A percentile compares a stretch with the other conserved stretches of the same genome.
phyloP scores from a whole-genome alignment of 305 asterid species.

The Fraxinus baroniana region DNA sequence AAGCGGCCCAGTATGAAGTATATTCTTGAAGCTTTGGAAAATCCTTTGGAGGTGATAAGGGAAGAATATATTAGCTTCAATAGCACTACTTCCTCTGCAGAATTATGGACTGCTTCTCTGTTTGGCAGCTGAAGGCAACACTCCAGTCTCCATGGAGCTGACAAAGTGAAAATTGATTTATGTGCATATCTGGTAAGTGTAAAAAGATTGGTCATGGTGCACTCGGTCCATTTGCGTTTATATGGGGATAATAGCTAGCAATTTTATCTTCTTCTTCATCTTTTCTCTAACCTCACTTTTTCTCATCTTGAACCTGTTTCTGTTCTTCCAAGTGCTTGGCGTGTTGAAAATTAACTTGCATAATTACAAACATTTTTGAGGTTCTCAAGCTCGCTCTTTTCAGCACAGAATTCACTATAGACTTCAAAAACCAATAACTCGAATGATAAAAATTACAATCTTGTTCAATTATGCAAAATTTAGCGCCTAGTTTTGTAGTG shows the following conservation, averaged over 20 bases:
- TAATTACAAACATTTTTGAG: not conserved
- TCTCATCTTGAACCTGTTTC: not conserved
- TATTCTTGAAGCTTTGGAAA: slow-evolving; percentile 79
- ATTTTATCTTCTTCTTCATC: not conserved
- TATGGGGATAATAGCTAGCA: not conserved
- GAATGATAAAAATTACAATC: not conserved
- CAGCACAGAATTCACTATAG: not conserved
- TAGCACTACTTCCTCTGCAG: slow-evolving; percentile 61
- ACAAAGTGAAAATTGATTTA: slow-evolving; percentile 14
- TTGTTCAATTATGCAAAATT: not conserved
- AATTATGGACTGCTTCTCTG: slow-evolving; percentile 81
- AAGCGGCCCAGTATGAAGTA: slow-evolving; percentile 78
- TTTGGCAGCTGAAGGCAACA: slow-evolving; percentile 86
- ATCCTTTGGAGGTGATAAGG: slow-evolving; percentile 79
- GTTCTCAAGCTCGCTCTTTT: not conserved
- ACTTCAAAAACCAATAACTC: too few species aligned
- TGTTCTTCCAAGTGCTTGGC: not conserved
- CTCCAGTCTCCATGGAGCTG: slow-evolving; percentile 58
- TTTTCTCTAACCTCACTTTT: not conserved
- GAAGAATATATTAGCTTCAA: slow-evolving; percentile 69
- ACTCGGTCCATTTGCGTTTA: not conserved
- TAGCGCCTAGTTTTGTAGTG: not conserved
- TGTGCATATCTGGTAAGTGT: not conserved
- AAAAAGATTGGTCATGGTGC: not conserved
- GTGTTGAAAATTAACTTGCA: not conserved